phyloP scores from a whole-genome alignment of 2,329 filamentous ascomycete genomes.

The Hypomyces rosellus region DNA sequence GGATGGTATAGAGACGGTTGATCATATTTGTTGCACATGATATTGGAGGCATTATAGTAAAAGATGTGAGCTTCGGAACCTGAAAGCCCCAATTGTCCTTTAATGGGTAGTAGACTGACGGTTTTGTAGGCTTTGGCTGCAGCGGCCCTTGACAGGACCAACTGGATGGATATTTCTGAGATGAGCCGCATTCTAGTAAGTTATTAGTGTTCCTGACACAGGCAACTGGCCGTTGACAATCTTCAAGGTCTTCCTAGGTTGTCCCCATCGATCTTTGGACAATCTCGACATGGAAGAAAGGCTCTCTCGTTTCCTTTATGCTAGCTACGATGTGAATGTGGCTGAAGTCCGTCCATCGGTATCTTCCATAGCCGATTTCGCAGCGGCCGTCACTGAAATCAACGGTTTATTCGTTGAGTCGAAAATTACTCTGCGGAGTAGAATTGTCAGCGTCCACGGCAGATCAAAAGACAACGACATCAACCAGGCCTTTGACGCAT shows the following conservation, averaged over 20 bases:
- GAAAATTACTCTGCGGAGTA: constrained; percentile 9
- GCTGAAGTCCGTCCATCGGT: constrained; percentile 3
- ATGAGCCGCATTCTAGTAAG: constrained; percentile 9
- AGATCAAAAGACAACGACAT: background rate
- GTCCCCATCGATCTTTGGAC: constrained; percentile 6
- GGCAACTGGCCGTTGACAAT: background rate
- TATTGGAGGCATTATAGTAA: constrained; percentile 10
- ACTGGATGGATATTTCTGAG: constrained; percentile 7
- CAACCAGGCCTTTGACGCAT: constrained; percentile 6
- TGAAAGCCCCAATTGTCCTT: background rate
- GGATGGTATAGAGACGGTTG: background rate
- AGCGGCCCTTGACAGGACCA: constrained; percentile 2
- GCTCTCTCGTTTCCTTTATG: constrained; percentile 11
- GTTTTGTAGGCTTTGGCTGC: background rate
- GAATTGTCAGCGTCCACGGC: constrained; percentile 7
- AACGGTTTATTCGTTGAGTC: constrained; percentile 12
- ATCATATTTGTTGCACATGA: constrained; percentile 9
- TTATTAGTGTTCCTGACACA: background rate
- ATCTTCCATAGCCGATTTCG: constrained; percentile 7
- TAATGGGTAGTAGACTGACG: background rate
- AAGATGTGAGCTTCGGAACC: constrained; percentile 5
- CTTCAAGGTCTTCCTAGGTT: constrained; percentile 8
- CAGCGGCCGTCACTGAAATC: constrained; percentile 8
- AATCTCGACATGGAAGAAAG: constrained; percentile 10
- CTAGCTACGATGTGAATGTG: background rate